phyloP scores from a whole-genome alignment of 257 asterid species.

The Plantago major region DNA sequence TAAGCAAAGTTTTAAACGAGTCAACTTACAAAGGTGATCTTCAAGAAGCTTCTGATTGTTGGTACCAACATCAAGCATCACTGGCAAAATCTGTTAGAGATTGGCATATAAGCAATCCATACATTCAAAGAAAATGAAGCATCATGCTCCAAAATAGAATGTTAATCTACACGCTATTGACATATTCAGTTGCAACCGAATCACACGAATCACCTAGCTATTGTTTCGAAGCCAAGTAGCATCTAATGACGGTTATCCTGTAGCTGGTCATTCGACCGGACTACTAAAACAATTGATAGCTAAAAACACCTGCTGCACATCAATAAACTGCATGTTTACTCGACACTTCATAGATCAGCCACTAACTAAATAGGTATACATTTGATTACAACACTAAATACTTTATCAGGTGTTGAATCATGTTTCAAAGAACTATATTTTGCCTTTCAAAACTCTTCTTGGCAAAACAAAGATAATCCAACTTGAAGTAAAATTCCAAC shows the following conservation, averaged over 20 bases:
- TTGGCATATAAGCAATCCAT: slow-evolving; percentile 16
- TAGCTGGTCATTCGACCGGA: not conserved
- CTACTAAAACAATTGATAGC: not conserved
- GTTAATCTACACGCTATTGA: too few species aligned
- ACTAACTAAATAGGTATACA: too few species aligned
- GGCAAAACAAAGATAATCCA: not conserved
- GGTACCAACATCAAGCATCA: slow-evolving; percentile 99
- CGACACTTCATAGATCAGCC: too few species aligned
- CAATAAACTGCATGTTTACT: too few species aligned
- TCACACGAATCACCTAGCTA: too few species aligned
- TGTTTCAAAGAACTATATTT: slow-evolving; percentile 1
- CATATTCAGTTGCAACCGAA: too few species aligned
- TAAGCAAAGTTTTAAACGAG: slow-evolving; percentile 14
- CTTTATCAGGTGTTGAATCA: too few species aligned
- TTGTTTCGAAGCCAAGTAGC: too few species aligned
- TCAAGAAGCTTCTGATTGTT: slow-evolving; percentile 90
- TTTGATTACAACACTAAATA: too few species aligned
- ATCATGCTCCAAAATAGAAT: not conserved
- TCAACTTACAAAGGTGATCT: slow-evolving; percentile 88
- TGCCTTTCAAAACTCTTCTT: not conserved
- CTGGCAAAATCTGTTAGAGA: slow-evolving; percentile 74
- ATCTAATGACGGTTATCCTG: too few species aligned
- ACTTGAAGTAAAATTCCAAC: not conserved
- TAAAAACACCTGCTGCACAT: too few species aligned
- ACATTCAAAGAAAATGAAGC: slow-evolving; percentile 8